These are phyloP conservation scores for Boletus subparvulus DNA, from an alignment of 768 basidiomycete species.

Conservation along the genomic window DNA sequence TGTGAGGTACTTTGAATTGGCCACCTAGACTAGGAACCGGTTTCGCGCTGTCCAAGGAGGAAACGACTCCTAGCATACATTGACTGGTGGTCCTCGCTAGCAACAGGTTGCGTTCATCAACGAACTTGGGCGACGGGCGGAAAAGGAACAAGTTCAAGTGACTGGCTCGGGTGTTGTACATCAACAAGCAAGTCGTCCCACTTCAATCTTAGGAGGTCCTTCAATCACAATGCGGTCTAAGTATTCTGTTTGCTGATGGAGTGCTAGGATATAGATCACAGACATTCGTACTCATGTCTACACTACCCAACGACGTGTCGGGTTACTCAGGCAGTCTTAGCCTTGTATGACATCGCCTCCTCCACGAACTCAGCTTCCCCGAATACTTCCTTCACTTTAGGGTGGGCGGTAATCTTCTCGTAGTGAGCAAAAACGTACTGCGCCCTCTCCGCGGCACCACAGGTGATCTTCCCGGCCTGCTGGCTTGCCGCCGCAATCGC, in stretches of 20 bases:
- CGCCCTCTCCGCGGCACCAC: constrained; percentile 27
- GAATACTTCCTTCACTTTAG: constrained; percentile 19
- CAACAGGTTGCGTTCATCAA: neutral
- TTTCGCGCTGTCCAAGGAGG: neutral
- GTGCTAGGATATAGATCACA: neutral
- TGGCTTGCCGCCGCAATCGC: constrained; percentile 20
- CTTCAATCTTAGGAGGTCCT: neutral
- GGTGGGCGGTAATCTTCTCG: constrained; percentile 18
- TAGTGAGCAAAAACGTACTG: constrained; percentile 28
- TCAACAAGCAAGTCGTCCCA: constrained; percentile 3
- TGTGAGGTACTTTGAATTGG: neutral
- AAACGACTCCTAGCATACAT: neutral
- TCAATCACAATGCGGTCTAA: neutral
- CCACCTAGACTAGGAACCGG: neutral
- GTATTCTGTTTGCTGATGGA: neutral
- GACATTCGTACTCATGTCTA: neutral
- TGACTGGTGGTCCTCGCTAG: neutral
- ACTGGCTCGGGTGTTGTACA: neutral
- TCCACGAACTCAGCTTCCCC: constrained; percentile 21
- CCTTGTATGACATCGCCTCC: constrained; percentile 12
- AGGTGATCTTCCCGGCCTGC: constrained; percentile 24
- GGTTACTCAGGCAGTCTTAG: constrained; percentile 1
- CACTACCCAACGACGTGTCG: neutral
- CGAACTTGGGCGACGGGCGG: neutral
- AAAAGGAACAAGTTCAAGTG: neutral